phyloP scores from a whole-genome alignment of 31 red algal genomes.

The Asparagopsis taxiformis region DNA sequence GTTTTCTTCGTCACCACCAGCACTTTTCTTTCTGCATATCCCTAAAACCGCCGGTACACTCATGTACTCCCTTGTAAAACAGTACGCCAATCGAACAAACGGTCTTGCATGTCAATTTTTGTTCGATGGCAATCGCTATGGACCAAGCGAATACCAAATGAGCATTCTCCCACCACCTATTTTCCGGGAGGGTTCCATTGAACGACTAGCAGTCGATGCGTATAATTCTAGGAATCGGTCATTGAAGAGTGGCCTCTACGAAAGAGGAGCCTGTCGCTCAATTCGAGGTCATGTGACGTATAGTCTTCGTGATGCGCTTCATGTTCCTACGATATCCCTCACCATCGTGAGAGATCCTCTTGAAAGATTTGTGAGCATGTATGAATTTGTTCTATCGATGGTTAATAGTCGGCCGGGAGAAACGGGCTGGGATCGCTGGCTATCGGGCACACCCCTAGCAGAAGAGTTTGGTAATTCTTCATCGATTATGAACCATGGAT shows the following conservation, averaged over 20 bases:
- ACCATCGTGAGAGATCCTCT: constrained; percentile 25
- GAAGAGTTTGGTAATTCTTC: constrained; percentile 24
- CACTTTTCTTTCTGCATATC: too few relatives aligned
- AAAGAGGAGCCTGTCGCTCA: constrained; percentile 21
- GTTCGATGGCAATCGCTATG: too few relatives aligned
- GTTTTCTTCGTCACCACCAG: too few relatives aligned
- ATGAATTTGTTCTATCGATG: constrained; percentile 30
- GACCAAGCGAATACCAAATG: too few relatives aligned
- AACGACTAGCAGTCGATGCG: too few relatives aligned
- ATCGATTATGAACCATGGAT: constrained; percentile 22
- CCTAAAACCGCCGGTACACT: too few relatives aligned
- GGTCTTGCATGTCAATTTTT: too few relatives aligned
- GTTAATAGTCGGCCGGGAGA: constrained; percentile 8
- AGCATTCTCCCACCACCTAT: too few relatives aligned
- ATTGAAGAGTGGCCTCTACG: constrained; percentile 9
- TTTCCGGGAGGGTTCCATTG: too few relatives aligned
- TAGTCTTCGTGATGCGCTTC: constrained; percentile 2
- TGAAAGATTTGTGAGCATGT: constrained; percentile 30
- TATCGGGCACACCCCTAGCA: constrained; percentile 18
- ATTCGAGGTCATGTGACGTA: constrained; percentile 36
- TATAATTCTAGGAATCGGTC: too few relatives aligned
- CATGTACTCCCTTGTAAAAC: too few relatives aligned
- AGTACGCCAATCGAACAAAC: too few relatives aligned
- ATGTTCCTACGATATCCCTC: constrained; percentile 17
- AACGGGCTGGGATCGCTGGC: constrained; percentile 31